A percentile compares a stretch with the other conserved stretches of the same genome.
Evolutionary conservation across 208 protist genomes (phyloP).

Genomic region (Leishmania major): DNA sequence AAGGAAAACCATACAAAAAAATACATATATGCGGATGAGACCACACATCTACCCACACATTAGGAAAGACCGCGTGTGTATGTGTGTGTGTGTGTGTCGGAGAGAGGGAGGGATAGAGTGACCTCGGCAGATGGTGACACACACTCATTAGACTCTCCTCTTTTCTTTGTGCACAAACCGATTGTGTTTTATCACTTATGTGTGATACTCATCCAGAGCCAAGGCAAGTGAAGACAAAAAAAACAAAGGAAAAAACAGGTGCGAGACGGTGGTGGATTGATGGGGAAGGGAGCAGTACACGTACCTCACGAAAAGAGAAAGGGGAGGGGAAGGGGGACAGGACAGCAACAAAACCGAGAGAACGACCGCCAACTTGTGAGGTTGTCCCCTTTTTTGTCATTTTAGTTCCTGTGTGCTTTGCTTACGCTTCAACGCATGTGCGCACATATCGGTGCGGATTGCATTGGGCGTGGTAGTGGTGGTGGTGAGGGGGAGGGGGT

Average conservation of each 20-base stretch:
- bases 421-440: neutral
- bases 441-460: neutral
- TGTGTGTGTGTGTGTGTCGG: neutral
- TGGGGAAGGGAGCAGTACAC: neutral
- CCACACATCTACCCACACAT: neutral
- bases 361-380: constrained; percentile 11
- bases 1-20: neutral
- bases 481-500: neutral
- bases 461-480: neutral
- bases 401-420: neutral
- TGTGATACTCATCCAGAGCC: neutral
- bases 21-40: neutral
- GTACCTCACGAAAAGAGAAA: neutral
- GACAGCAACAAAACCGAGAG: constrained; percentile 22
- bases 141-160: neutral
- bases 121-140: neutral
- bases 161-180: neutral
- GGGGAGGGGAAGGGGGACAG: neutral
- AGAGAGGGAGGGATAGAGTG: neutral
- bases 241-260: too few relatives aligned
- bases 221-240: neutral
- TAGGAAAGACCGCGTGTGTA: neutral
- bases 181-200: neutral
- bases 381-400: neutral
- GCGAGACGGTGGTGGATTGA: neutral